Percentiles rank a stretch among this genome's conserved stretches.
phyloP scores from a whole-genome alignment of 108 stramenopile genomes.

The Aurantiochytrium sp. region DNA sequence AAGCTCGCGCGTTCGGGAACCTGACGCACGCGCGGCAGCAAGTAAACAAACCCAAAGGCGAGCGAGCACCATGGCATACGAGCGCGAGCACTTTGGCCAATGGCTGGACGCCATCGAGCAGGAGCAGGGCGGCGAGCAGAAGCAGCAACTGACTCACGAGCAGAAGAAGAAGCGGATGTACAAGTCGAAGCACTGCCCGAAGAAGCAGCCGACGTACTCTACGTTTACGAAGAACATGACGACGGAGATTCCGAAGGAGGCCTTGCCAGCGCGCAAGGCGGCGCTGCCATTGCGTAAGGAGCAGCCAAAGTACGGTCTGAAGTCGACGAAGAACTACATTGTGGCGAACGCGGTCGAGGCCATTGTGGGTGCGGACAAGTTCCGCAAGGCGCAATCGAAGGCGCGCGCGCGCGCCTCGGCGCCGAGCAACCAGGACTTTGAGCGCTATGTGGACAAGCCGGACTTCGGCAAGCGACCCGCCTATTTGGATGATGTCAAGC shows the following conservation, averaged over 20 bases:
- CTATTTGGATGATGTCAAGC: slow-evolving; percentile 7
- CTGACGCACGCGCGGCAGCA: too few species aligned
- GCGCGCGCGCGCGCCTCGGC: not conserved
- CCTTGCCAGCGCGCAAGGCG: not conserved
- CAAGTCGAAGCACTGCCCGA: not conserved
- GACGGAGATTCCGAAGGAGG: not conserved
- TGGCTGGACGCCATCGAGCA: not conserved
- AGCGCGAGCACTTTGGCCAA: not conserved
- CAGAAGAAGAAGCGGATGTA: not conserved
- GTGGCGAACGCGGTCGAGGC: slow-evolving; percentile 9
- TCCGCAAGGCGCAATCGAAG: not conserved
- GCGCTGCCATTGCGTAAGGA: not conserved
- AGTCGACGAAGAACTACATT: not conserved
- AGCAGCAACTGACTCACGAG: not conserved
- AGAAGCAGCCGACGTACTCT: not conserved
- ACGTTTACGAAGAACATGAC: not conserved
- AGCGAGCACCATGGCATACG: not conserved
- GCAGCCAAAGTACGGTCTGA: not conserved
- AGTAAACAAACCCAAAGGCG: too few species aligned
- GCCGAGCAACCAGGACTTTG: slow-evolving; percentile 17
- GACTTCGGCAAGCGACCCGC: not conserved
- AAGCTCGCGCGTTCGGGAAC: too few species aligned
- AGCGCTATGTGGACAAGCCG: slow-evolving; percentile 4
- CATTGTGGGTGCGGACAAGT: not conserved
- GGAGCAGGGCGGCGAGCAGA: not conserved